Percentiles rank a stretch among this genome's conserved stretches.
phyloP scores from a whole-genome alignment of 2,329 filamentous ascomycete species.

The Penicillium sp. region DNA sequence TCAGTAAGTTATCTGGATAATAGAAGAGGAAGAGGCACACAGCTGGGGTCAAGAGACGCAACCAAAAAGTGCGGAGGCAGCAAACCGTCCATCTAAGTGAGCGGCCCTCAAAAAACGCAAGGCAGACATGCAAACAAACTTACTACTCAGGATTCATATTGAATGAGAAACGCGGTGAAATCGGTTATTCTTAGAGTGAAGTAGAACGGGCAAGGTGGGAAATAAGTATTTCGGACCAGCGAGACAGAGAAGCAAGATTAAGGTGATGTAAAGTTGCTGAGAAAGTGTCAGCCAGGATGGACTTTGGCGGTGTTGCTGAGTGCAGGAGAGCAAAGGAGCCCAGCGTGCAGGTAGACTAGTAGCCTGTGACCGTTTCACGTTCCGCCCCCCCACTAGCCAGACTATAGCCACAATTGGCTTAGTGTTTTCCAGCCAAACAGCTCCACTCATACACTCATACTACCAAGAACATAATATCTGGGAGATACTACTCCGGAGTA shows the following conservation, averaged over 20 bases:
- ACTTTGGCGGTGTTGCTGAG: slow-evolving; percentile 33
- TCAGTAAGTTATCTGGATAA: neutral
- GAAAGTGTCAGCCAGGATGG: slow-evolving; percentile 25
- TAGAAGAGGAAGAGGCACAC: neutral
- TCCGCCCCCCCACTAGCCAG: slow-evolving; percentile 18
- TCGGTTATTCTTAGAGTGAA: slow-evolving; percentile 4
- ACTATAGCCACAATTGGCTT: slow-evolving; percentile 22
- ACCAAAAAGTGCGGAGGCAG: neutral
- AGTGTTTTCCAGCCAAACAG: slow-evolving; percentile 21
- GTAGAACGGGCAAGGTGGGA: slow-evolving; percentile 1
- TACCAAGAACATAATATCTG: neutral
- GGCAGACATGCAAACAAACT: slow-evolving; percentile 30
- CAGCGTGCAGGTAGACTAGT: slow-evolving; percentile 28
- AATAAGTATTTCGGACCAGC: slow-evolving; percentile 14
- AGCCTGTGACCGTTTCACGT: slow-evolving; percentile 31
- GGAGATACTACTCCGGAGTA: neutral
- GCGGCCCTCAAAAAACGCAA: slow-evolving; percentile 9
- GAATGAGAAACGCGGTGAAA: slow-evolving; percentile 6
- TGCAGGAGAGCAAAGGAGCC: slow-evolving; percentile 37
- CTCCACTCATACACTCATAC: slow-evolving; percentile 5
- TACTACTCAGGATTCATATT: slow-evolving; percentile 56
- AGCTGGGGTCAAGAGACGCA: neutral
- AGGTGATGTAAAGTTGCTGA: slow-evolving; percentile 26
- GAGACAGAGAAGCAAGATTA: slow-evolving; percentile 15
- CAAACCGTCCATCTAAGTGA: slow-evolving; percentile 10